These are phyloP conservation scores for Citrus reticulata DNA, from an alignment of 345 rosid genomes.

Conservation along the genomic window DNA sequence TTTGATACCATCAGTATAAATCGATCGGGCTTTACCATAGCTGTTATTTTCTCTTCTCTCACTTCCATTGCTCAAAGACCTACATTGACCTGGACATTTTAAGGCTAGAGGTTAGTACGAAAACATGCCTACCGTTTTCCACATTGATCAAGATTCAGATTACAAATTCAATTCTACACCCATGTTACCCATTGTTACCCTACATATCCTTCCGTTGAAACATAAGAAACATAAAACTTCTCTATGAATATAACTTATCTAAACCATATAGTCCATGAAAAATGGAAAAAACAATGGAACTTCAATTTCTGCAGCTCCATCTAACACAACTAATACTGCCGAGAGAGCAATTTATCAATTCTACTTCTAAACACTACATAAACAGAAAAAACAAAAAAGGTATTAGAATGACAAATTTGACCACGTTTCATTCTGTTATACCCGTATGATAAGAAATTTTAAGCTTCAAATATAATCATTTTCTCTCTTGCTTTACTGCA, in stretches of 20 bases:
- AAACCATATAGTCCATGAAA: background rate
- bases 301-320: background rate
- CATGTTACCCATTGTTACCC: background rate
- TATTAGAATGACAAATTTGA: background rate
- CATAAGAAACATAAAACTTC: background rate
- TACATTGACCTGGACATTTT: background rate
- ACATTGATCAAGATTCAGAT: background rate
- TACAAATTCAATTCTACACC: background rate
- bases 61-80: constrained; percentile 35
- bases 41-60: constrained; percentile 50
- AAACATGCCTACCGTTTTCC: background rate
- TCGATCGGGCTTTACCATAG: constrained; percentile 78
- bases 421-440: background rate
- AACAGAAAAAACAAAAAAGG: background rate
- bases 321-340: background rate
- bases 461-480: background rate
- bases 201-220: background rate
- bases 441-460: background rate
- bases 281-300: background rate
- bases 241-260: too few species aligned
- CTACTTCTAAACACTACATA: background rate
- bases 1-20: constrained; percentile 52
- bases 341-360: background rate
- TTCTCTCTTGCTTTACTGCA: background rate
- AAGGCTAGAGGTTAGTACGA: background rate